Percentiles rank a stretch among this genome's conserved stretches.
These are phyloP conservation scores for Candida sanyaensis DNA, from an alignment of 1,139 yeast genomes.

Conservation along the genomic window DNA sequence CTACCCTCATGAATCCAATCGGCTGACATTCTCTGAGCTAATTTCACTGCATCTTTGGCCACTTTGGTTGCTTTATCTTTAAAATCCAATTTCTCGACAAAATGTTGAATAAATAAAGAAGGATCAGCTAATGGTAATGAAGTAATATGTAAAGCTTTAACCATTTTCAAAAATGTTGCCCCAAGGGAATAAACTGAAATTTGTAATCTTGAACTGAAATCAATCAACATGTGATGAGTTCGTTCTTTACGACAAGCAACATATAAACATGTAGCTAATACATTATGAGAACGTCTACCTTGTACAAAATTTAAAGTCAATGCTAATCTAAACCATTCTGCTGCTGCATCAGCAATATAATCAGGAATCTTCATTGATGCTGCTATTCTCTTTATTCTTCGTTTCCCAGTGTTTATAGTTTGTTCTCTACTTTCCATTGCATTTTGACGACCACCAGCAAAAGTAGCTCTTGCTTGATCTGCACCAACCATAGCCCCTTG, in stretches of 20 bases:
- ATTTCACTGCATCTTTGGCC: conserved; percentile 78
- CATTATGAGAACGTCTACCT: conserved; percentile 93
- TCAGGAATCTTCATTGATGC: conserved; percentile 78
- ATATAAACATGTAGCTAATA: conserved; percentile 90
- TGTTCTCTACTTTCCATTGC: conserved; percentile 87
- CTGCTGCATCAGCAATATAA: conserved; percentile 81
- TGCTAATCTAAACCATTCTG: conserved; percentile 86
- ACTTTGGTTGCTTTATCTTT: conserved; percentile 73
- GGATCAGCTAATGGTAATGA: conserved; percentile 91
- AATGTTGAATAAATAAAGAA: conserved; percentile 87
- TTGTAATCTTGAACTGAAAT: conserved; percentile 85
- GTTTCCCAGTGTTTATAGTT: conserved; percentile 78
- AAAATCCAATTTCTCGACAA: conserved; percentile 83
- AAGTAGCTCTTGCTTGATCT: conserved; percentile 79
- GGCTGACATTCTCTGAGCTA: conserved; percentile 87
- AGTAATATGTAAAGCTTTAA: conserved; percentile 73
- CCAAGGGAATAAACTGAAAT: conserved; percentile 94
- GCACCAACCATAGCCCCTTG: conserved; percentile 93
- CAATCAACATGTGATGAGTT: conserved; percentile 94
- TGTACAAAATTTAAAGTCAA: conserved; percentile 87
- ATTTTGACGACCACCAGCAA: conserved; percentile 60
- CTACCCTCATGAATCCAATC: conserved; percentile 98
- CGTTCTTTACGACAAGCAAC: conserved; percentile 90
- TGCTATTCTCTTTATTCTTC: conserved; percentile 79
- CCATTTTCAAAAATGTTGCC: conserved; percentile 91